phyloP scores from a whole-genome alignment of 129 eudicot species.

The Centaurea solstitialis region DNA sequence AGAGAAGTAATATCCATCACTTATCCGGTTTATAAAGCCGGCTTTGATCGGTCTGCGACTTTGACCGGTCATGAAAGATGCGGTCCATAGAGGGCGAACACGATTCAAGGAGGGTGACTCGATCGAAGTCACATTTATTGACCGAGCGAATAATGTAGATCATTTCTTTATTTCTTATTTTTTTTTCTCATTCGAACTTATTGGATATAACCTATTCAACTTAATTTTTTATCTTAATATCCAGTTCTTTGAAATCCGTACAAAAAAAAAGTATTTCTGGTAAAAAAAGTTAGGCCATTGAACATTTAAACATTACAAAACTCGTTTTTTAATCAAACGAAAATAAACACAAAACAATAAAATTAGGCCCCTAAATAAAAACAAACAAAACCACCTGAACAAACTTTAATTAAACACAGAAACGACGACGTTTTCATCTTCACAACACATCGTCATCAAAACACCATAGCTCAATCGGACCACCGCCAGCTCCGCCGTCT shows the following conservation, averaged over 20 bases:
- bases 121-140: too few relatives aligned
- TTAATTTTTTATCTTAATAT: too few relatives aligned
- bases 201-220: too few relatives aligned
- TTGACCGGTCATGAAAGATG: too few relatives aligned
- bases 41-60: too few relatives aligned
- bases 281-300: background rate
- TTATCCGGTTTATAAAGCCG: too few relatives aligned
- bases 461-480: slow-evolving; percentile 69
- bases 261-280: background rate
- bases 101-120: too few relatives aligned
- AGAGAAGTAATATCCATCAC: too few relatives aligned
- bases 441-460: slow-evolving; percentile 52
- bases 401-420: background rate
- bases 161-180: too few relatives aligned
- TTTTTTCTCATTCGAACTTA: too few relatives aligned
- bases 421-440: background rate
- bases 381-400: slow-evolving; percentile 2
- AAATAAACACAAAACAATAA: background rate
- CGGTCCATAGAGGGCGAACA: too few relatives aligned
- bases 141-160: too few relatives aligned
- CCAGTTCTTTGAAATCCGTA: background rate
- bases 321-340: background rate
- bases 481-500: slow-evolving; percentile 49
- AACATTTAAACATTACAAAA: background rate
- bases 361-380: background rate